Evolutionary conservation across 108 stramenopile genomes (phyloP).

Genomic region (Pseudonitzschia delicatissima): DNA sequence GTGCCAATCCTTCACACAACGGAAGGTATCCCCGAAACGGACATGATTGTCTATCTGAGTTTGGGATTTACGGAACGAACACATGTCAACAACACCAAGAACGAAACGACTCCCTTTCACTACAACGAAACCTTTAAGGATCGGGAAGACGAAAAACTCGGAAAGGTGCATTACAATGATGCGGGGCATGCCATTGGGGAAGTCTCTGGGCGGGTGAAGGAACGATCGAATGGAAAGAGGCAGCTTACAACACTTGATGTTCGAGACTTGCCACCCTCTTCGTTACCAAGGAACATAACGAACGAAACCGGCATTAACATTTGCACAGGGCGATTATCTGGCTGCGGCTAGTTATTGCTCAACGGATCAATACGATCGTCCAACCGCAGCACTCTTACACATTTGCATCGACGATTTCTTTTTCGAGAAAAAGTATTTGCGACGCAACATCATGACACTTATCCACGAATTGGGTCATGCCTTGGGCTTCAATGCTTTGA

Average conservation of each 20-base stretch:
- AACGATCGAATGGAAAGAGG: too few species aligned
- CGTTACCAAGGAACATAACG: not conserved
- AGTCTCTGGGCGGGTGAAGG: too few species aligned
- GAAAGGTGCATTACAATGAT: too few species aligned
- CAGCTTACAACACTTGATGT: too few species aligned
- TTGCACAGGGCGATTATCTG: slow-evolving; percentile 61
- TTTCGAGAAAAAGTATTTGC: slow-evolving; percentile 30
- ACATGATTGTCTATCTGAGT: slow-evolving; percentile 75
- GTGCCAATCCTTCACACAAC: slow-evolving; percentile 60
- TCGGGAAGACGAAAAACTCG: not conserved
- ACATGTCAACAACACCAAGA: not conserved
- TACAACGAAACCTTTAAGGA: not conserved
- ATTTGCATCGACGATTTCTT: slow-evolving; percentile 74
- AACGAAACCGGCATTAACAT: slow-evolving; percentile 1
- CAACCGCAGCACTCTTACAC: slow-evolving; percentile 70
- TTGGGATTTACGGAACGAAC: slow-evolving; percentile 49
- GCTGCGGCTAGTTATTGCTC: slow-evolving; percentile 79
- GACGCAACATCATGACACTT: slow-evolving; percentile 58
- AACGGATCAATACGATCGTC: slow-evolving; percentile 82
- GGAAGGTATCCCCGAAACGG: slow-evolving; percentile 60
- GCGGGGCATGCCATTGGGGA: too few species aligned
- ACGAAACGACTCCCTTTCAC: not conserved
- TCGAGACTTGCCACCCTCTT: too few species aligned
- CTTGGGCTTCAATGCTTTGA: slow-evolving; percentile 73
- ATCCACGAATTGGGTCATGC: slow-evolving; percentile 85